phyloP scores from a whole-genome alignment of 2,329 filamentous ascomycete genomes.

The Cercospora zeina region DNA sequence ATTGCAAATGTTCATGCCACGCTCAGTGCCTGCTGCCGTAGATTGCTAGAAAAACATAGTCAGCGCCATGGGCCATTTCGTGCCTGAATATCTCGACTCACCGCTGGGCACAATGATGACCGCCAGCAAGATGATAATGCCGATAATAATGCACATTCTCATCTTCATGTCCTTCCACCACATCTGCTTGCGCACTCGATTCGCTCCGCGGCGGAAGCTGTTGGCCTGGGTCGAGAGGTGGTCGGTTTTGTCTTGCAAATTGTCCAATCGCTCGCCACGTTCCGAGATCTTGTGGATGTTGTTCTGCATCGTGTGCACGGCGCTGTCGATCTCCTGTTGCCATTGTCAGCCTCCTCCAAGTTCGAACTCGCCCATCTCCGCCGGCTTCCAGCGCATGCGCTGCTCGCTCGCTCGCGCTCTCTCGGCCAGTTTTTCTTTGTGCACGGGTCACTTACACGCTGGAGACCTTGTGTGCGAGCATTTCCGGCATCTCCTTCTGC shows the following conservation, averaged over 20 bases:
- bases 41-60: conserved; percentile 24
- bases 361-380: conserved; percentile 4
- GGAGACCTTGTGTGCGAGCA: conserved; percentile 31
- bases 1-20: neutral
- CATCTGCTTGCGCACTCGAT: conserved; percentile 90
- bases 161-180: conserved; percentile 99
- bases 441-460: conserved; percentile 24
- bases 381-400: conserved; percentile 17
- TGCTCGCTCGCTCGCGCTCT: conserved; percentile 7
- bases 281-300: conserved; percentile 97
- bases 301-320: conserved; percentile 90
- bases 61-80: neutral
- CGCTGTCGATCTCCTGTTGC: conserved; percentile 90
- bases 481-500: conserved; percentile 27
- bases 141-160: conserved; percentile 91
- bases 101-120: conserved; percentile 93
- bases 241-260: conserved; percentile 88
- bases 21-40: conserved; percentile 29
- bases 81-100: conserved; percentile 46
- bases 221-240: conserved; percentile 90
- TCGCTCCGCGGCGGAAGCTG: conserved; percentile 93
- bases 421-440: neutral
- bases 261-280: conserved; percentile 84
- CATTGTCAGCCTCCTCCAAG: conserved; percentile 19
- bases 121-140: conserved; percentile 85